A percentile compares a stretch with the other conserved stretches of the same genome.
Evolutionary conservation across 2,329 filamentous ascomycete genomes (phyloP).

Genomic region (Phoma sp.): DNA sequence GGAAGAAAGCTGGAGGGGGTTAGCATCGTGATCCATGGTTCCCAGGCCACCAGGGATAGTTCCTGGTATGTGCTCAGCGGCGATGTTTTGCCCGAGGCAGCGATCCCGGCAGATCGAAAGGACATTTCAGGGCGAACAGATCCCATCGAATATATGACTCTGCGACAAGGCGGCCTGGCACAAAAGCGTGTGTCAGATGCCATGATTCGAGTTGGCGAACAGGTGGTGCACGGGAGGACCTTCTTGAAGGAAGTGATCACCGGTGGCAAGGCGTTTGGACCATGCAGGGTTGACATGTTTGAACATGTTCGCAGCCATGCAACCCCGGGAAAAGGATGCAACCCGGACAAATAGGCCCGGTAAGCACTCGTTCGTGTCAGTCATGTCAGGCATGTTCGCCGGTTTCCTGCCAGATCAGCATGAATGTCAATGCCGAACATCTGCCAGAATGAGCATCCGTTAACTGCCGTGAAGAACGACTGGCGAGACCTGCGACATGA

Average conservation of each 20-base stretch:
- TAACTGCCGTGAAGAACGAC: constrained; percentile 18
- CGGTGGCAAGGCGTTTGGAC: constrained; percentile 13
- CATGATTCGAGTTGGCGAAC: constrained; percentile 32
- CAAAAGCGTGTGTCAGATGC: constrained; percentile 15
- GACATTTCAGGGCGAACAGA: constrained; percentile 16
- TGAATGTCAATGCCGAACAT: constrained; percentile 27
- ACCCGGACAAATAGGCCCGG: constrained; percentile 9
- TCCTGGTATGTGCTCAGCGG: constrained; percentile 25
- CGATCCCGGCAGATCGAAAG: constrained; percentile 33
- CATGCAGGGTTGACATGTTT: constrained; percentile 27
- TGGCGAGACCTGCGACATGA: constrained; percentile 10
- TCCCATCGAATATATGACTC: constrained; percentile 9
- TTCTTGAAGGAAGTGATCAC: constrained; percentile 34
- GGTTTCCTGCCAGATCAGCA: constrained; percentile 21
- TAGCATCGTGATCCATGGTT: constrained; percentile 24
- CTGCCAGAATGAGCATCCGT: constrained; percentile 24
- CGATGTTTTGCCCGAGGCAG: constrained; percentile 25
- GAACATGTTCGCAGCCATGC: constrained; percentile 39
- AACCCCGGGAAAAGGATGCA: constrained; percentile 20
- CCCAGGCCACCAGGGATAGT: constrained; percentile 17
- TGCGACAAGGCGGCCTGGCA: constrained; percentile 13
- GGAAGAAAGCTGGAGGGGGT: constrained; percentile 16
- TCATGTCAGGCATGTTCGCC: constrained; percentile 22
- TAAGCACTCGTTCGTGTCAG: constrained; percentile 21
- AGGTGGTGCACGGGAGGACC: constrained; percentile 29